A percentile compares a stretch with the other conserved stretches of the same genome.
Conservation (phyloP, 441 rosid species). For the Populus hybrid region DNA sequence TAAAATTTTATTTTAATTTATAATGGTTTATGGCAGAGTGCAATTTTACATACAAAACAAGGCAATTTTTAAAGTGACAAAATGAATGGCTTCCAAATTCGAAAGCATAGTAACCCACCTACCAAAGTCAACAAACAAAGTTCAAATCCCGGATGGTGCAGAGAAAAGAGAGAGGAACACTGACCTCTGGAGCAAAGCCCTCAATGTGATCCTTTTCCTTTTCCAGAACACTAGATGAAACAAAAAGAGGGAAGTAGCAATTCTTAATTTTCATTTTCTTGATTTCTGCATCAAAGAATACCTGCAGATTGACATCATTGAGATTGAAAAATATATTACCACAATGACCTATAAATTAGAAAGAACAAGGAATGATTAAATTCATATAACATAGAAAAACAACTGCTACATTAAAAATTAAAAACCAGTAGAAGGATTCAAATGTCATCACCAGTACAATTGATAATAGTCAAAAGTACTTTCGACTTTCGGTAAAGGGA, state of each 20-base stretch:
- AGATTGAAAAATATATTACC: constrained; percentile 15
- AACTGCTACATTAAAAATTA: neutral
- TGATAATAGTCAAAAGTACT: neutral
- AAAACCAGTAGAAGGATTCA: neutral
- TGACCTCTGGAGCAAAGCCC: constrained; percentile 98
- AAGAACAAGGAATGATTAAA: neutral
- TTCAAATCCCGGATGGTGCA: neutral
- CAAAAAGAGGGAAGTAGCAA: constrained; percentile 97
- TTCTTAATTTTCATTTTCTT: constrained; percentile 92
- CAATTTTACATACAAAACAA: neutral
- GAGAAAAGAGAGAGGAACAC: constrained; percentile 14
- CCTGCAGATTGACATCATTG: constrained; percentile 41
- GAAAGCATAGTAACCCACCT: neutral
- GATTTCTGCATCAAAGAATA: constrained; percentile 89
- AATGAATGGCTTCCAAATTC: neutral
- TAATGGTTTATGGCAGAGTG: neutral
- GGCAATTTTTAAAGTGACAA: neutral
- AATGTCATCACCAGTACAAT: neutral
- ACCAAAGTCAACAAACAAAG: neutral
- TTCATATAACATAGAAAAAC: neutral
- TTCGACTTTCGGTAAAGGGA: neutral
- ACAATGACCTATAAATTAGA: neutral
- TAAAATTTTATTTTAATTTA: too few species aligned
- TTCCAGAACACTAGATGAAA: constrained; percentile 78
- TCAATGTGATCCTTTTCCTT: constrained; percentile 96